Evolutionary conservation across 768 basidiomycete genomes (phyloP), one percentile per base, ranked within the genome.

Genomic region (Scleroderma bovista): DNA sequence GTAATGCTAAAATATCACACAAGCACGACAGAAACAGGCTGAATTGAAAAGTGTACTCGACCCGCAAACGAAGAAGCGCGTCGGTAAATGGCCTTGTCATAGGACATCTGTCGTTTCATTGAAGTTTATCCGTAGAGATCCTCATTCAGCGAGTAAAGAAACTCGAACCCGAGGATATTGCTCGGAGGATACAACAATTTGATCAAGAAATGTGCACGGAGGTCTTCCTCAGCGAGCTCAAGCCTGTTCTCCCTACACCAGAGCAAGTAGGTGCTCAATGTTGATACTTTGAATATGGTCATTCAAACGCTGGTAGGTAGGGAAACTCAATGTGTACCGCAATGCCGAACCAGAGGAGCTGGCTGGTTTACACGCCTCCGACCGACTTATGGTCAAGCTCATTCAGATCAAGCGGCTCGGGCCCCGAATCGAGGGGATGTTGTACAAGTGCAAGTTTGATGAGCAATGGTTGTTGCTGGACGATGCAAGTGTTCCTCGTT

Each of bases 381-480:
- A 99, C 69, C 83, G 96, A 29, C 78, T 99, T 42, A 93, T 99
- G 90, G 93, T 99, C 22, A 88, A 94, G 54, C 75, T 97, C 33
- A 96, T 98, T 59, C 92, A 96, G 65, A 93, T 98, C 23, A 82
- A 95, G 38, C 85, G 92, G 32, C 74, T 99, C 10, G 79, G 76
- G 10, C 88, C 91, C 41, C 83, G 96, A 10, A 85, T 98, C 52
- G 84, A 95, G 60, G 86, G 91, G n/a, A 97, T 99, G 96, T 74
- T 96, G 31, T 97, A 93, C 64, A 86, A 86, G 60, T 81, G 83
- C 51, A 80, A 81, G 38, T 98, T 96, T 61, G 87, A 91, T 8
- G 94, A 97, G 61, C 84, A 83, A 24, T 85, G 86, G 80, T 62
- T 78, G 9, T 70, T 97, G 40, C 74, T 93, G 46, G 88, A 94